A percentile compares a stretch with the other conserved stretches of the same genome.
Evolutionary conservation across 257 asterid genomes (phyloP).

Genomic region (Ehretia macrophylla): DNA sequence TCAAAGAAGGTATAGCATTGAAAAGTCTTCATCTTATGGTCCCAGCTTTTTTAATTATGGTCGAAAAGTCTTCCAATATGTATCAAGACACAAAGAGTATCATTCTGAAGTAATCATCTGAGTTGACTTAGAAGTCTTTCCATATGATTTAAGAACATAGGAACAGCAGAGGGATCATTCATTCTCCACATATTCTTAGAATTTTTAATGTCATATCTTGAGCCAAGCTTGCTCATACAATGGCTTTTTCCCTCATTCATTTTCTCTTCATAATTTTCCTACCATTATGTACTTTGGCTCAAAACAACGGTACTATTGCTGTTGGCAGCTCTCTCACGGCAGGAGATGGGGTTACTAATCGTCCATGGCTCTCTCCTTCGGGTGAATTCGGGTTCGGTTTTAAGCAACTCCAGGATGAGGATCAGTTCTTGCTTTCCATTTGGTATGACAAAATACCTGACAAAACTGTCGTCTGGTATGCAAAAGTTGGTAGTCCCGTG

Average conservation of each 20-base stretch:
- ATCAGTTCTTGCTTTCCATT: conserved; percentile 43
- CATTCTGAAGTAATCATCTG: too few species aligned
- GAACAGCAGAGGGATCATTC: too few species aligned
- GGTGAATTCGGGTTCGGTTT: conserved; percentile 65
- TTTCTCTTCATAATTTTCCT: conserved; percentile 13
- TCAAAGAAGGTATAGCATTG: too few species aligned
- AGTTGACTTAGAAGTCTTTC: not conserved
- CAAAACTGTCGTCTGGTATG: conserved; percentile 48
- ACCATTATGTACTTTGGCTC: conserved; percentile 21
- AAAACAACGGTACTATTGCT: conserved; percentile 20
- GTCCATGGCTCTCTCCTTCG: conserved; percentile 63
- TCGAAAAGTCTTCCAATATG: too few species aligned
- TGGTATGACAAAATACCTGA: conserved; percentile 49
- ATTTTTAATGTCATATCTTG: too few species aligned
- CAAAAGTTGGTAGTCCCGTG: conserved; percentile 21
- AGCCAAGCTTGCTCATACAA: conserved; percentile 9
- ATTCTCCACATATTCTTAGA: too few species aligned
- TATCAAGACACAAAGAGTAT: too few species aligned
- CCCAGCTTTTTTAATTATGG: too few species aligned
- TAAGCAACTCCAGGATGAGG: conserved; percentile 12
- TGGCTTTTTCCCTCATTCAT: conserved; percentile 1
- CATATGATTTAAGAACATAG: too few species aligned
- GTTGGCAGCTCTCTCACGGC: conserved; percentile 34
- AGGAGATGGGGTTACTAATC: not conserved
- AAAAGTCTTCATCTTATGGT: too few species aligned